Percentiles rank a stretch among this genome's conserved stretches.
Evolutionary conservation across 495 filamentous ascomycete genomes (phyloP).

Genomic region (Penicilliopsis zonata): DNA sequence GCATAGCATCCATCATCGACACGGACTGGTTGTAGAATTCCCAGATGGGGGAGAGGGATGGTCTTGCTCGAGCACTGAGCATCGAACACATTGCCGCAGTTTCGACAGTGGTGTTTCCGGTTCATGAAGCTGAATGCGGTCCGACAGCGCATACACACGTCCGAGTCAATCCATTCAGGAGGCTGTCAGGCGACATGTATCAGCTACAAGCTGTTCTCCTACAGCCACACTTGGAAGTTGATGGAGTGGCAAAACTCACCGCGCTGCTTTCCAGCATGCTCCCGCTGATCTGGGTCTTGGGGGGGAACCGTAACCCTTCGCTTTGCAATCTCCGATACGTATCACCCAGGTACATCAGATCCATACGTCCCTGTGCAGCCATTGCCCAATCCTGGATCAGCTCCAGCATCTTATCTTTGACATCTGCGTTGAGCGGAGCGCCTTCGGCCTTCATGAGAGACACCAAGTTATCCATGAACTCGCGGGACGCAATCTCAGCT

Average conservation of each 20-base stretch:
- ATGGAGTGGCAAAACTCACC: conserved; percentile 41
- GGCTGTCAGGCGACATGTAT: conserved; percentile 44
- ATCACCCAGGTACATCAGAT: conserved; percentile 76
- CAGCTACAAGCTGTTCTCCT: background rate
- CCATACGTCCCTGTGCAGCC: conserved; percentile 74
- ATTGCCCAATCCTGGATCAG: conserved; percentile 89
- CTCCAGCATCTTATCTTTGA: conserved; percentile 81
- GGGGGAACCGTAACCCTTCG: conserved; percentile 85
- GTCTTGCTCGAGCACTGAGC: conserved; percentile 84
- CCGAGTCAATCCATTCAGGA: conserved; percentile 94
- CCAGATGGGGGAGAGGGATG: conserved; percentile 80
- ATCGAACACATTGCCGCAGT: conserved; percentile 95
- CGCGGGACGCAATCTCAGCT: conserved; percentile 83
- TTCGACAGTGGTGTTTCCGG: conserved; percentile 93
- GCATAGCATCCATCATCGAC: conserved; percentile 96
- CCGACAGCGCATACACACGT: conserved; percentile 96
- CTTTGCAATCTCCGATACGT: conserved; percentile 68
- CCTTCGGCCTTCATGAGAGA: conserved; percentile 75
- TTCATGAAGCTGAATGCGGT: conserved; percentile 96
- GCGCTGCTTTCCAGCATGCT: conserved; percentile 96
- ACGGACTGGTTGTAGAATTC: conserved; percentile 80
- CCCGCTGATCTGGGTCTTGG: conserved; percentile 72
- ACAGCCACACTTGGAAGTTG: background rate
- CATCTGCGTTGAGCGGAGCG: conserved; percentile 67
- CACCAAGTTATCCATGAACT: conserved; percentile 96